Conservation (phyloP, 2,329 filamentous ascomycete species). For the Aspergillus spinulosporus region DNA sequence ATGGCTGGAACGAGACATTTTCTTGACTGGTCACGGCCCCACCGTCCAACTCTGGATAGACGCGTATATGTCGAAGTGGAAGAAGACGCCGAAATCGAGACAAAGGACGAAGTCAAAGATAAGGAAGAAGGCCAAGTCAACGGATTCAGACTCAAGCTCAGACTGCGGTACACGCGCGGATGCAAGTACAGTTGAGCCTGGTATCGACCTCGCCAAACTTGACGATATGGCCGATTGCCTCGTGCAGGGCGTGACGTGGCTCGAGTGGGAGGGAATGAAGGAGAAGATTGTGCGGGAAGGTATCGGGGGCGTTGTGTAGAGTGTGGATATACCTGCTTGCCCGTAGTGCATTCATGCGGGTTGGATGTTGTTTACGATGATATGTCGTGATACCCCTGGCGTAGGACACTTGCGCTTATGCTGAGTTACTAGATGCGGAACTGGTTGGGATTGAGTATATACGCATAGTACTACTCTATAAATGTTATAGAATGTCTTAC, state of each 20-base stretch:
- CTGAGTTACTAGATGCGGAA: background rate
- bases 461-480: too few relatives aligned
- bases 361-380: background rate
- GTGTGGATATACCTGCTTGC: background rate
- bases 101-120: background rate
- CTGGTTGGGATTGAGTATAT: background rate
- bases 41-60: slow-evolving; percentile 26
- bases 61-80: slow-evolving; percentile 35
- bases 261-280: slow-evolving; percentile 64
- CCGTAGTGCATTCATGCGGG: background rate
- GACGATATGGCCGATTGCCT: slow-evolving; percentile 82
- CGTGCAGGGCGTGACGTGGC: slow-evolving; percentile 73
- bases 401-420: background rate
- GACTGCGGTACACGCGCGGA: too few relatives aligned
- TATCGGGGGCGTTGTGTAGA: too few relatives aligned
- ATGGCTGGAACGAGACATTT: slow-evolving; percentile 48
- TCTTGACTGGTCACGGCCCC: background rate
- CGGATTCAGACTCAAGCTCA: background rate
- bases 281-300: slow-evolving; percentile 26
- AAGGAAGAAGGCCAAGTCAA: background rate
- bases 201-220: slow-evolving; percentile 56
- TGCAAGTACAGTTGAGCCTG: slow-evolving; percentile 11
- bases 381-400: background rate
- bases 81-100: slow-evolving; percentile 11
- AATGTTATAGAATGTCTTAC: too few relatives aligned